A percentile compares a stretch with the other conserved stretches of the same genome.
Conservation (phyloP, 2,329 filamentous ascomycete genomes). For the Esteya vermicola region DNA sequence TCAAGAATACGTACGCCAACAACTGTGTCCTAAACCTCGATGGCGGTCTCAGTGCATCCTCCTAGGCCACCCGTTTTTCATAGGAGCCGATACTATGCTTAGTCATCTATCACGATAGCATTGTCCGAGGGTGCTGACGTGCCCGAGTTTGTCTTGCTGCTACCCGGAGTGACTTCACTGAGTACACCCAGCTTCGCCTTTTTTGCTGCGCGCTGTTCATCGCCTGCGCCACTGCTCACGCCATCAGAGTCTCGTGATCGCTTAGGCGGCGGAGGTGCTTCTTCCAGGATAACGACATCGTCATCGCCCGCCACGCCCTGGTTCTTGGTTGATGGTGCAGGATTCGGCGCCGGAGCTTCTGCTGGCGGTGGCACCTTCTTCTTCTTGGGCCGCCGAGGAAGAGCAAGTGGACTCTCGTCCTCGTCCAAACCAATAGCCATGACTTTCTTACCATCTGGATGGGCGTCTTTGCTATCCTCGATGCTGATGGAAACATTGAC, state of each 20-base stretch:
- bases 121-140: too few species aligned
- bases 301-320: constrained; percentile 20
- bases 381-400: constrained; percentile 39
- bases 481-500: constrained; percentile 69
- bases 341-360: constrained; percentile 20
- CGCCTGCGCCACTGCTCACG: constrained; percentile 4
- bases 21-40: constrained; percentile 80
- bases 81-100: not conserved
- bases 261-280: constrained; percentile 23
- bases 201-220: constrained; percentile 23
- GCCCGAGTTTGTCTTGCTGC: constrained; percentile 30
- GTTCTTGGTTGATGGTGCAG: constrained; percentile 25
- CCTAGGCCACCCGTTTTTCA: too few species aligned
- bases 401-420: constrained; percentile 30
- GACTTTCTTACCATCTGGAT: constrained; percentile 38
- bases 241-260: constrained; percentile 28
- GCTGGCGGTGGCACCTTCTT: constrained; percentile 13
- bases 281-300: constrained; percentile 16
- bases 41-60: constrained; percentile 59
- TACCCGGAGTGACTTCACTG: constrained; percentile 28
- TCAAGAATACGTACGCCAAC: constrained; percentile 67
- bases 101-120: constrained; percentile 49
- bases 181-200: constrained; percentile 29
- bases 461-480: constrained; percentile 33
- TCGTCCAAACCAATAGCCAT: constrained; percentile 27